phyloP scores from a whole-genome alignment of 2,329 filamentous ascomycete genomes.

The Zasmidium cellare region DNA sequence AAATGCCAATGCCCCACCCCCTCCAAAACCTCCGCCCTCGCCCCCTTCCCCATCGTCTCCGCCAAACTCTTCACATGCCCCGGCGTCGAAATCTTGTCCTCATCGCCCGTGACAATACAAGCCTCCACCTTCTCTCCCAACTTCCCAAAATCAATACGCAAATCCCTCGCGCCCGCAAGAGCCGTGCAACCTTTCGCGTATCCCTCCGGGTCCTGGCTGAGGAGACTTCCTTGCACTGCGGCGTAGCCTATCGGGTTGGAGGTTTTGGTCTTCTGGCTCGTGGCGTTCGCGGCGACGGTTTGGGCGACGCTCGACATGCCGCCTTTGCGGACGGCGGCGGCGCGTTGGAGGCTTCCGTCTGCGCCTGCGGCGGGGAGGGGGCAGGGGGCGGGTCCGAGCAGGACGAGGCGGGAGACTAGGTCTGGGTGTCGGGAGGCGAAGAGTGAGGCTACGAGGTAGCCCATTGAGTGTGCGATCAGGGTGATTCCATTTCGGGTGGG shows the following conservation, averaged over 20 bases:
- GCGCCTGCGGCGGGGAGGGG: conserved; percentile 43
- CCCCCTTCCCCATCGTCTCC: conserved; percentile 29
- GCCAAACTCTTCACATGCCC: conserved; percentile 34
- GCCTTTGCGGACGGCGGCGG: conserved; percentile 42
- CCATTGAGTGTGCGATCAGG: conserved; percentile 55
- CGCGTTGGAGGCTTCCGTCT: conserved; percentile 36
- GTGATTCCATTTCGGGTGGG: conserved; percentile 32
- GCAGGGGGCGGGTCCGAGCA: conserved; percentile 51
- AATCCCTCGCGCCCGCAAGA: conserved; percentile 42
- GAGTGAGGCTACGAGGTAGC: conserved; percentile 49
- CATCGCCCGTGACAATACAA: conserved; percentile 47
- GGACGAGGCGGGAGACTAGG: conserved; percentile 46
- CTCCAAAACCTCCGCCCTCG: conserved; percentile 37
- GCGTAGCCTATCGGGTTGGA: conserved; percentile 43
- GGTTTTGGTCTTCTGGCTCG: conserved; percentile 39
- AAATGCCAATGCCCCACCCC: conserved; percentile 53
- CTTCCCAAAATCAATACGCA: conserved; percentile 34
- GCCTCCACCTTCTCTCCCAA: conserved; percentile 33
- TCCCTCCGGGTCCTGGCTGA: conserved; percentile 53
- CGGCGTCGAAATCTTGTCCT: conserved; percentile 47
- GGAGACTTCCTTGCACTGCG: conserved; percentile 46
- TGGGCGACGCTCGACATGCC: conserved; percentile 50
- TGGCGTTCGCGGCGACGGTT: conserved; percentile 38
- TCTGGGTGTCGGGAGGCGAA: conserved; percentile 44
- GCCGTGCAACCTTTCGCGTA: conserved; percentile 58